Evolutionary conservation across 495 filamentous ascomycete genomes (phyloP).

Genomic region (Chaetomium fimeti): DNA sequence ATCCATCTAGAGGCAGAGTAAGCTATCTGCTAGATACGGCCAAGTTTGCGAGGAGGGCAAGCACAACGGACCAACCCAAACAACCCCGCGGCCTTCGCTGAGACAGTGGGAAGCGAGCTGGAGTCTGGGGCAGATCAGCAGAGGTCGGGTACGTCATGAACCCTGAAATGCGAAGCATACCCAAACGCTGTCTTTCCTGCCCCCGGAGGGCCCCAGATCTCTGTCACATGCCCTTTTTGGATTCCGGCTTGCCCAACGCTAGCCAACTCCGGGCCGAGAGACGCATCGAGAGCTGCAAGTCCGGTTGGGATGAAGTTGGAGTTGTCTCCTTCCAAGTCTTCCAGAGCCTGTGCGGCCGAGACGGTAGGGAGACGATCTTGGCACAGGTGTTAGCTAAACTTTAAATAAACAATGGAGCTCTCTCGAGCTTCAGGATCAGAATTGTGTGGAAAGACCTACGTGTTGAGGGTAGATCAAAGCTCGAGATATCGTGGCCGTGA

Average conservation of each 20-base stretch:
- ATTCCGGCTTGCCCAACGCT: slow-evolving; percentile 51
- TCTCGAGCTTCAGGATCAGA: not conserved
- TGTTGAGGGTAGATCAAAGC: slow-evolving; percentile 42
- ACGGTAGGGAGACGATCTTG: slow-evolving; percentile 80
- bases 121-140: slow-evolving; percentile 49
- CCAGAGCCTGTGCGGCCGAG: slow-evolving; percentile 80
- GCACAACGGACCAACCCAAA: slow-evolving; percentile 77
- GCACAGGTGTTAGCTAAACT: not conserved
- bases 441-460: slow-evolving; percentile 16
- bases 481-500: slow-evolving; percentile 48
- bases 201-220: slow-evolving; percentile 86
- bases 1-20: slow-evolving; percentile 33
- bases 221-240: slow-evolving; percentile 74
- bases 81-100: slow-evolving; percentile 59
- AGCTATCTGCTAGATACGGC: slow-evolving; percentile 7
- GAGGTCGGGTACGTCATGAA: not conserved
- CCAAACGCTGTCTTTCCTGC: slow-evolving; percentile 82
- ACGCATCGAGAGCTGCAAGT: slow-evolving; percentile 57
- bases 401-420: not conserved
- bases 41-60: slow-evolving; percentile 6
- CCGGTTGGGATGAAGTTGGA: slow-evolving; percentile 63
- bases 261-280: slow-evolving; percentile 29
- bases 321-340: slow-evolving; percentile 52
- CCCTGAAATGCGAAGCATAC: slow-evolving; percentile 43
- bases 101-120: slow-evolving; percentile 67